Percentiles rank a stretch among this genome's conserved stretches.
phyloP scores from a whole-genome alignment of 2,329 filamentous ascomycete species.

The Seiridium cupressi region DNA sequence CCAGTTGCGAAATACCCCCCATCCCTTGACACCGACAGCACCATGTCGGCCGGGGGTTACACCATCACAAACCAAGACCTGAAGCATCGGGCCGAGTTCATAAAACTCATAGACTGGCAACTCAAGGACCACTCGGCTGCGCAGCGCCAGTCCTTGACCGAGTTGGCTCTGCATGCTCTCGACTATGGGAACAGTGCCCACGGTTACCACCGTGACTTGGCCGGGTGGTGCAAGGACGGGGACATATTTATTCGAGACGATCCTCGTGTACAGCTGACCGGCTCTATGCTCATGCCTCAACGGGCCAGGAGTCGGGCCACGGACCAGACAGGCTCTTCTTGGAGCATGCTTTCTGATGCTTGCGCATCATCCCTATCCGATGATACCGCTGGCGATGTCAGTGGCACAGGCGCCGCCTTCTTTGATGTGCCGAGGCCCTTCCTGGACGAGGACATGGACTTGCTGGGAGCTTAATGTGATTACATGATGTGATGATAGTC shows the following conservation, averaged over 20 bases:
- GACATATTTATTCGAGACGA: not conserved
- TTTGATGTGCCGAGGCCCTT: not conserved
- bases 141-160: slow-evolving; percentile 13
- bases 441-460: not conserved
- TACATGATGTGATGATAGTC: not conserved
- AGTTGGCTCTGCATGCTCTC: slow-evolving; percentile 15
- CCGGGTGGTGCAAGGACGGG: slow-evolving; percentile 15
- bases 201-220: slow-evolving; percentile 12
- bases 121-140: slow-evolving; percentile 11
- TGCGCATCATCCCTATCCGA: not conserved
- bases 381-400: slow-evolving; percentile 7
- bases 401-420: slow-evolving; percentile 3
- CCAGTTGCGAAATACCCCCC: not conserved
- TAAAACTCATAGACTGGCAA: slow-evolving; percentile 9
- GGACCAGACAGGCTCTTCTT: not conserved
- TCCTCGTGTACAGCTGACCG: slow-evolving; percentile 9
- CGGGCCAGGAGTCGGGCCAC: slow-evolving; percentile 10
- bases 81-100: slow-evolving; percentile 1
- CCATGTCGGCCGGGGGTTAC: not conserved
- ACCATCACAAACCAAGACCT: not conserved
- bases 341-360: not conserved
- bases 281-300: slow-evolving; percentile 10
- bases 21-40: slow-evolving; percentile 5
- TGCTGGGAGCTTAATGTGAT: not conserved
- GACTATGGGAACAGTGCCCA: slow-evolving; percentile 10